Evolutionary conservation across 192 early-diverging fungal genomes (phyloP).

Genomic region (Linnemannia elongata): DNA sequence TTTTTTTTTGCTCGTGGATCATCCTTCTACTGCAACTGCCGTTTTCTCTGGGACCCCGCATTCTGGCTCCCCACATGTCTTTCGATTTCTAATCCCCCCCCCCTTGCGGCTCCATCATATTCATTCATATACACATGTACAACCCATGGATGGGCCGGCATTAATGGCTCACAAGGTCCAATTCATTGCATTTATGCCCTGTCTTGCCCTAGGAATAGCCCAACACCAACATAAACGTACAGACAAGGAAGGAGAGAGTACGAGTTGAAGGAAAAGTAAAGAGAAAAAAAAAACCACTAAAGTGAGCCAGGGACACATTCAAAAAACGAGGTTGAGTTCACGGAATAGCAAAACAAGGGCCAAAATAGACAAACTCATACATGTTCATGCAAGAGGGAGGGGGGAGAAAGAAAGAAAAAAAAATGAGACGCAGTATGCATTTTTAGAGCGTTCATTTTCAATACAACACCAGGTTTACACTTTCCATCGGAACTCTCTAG

Average conservation of each 20-base stretch:
- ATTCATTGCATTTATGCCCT: neutral
- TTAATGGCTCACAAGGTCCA: neutral
- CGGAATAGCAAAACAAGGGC: neutral
- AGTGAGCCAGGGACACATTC: neutral
- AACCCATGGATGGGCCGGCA: neutral
- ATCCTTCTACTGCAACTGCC: no score
- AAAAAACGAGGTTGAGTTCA: neutral
- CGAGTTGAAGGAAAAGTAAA: neutral
- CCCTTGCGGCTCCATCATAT: no score
- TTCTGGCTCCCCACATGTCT: no score
- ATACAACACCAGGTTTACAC: no score
- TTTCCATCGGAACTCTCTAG: no score
- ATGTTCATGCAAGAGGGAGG: neutral
- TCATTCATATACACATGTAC: neutral
- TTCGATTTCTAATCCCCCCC: no score
- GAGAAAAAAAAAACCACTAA: neutral
- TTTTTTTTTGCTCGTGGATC: no score
- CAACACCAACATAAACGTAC: no score
- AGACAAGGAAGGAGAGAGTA: no score
- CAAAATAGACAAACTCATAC: neutral
- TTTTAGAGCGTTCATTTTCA: no score
- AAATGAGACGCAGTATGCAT: neutral
- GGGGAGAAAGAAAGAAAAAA: neutral
- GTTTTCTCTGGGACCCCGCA: no score
- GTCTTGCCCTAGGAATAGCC: neutral